Evolutionary conservation across 352 stramenopile genomes (phyloP).

Genomic region (Phytopythium montanum): DNA sequence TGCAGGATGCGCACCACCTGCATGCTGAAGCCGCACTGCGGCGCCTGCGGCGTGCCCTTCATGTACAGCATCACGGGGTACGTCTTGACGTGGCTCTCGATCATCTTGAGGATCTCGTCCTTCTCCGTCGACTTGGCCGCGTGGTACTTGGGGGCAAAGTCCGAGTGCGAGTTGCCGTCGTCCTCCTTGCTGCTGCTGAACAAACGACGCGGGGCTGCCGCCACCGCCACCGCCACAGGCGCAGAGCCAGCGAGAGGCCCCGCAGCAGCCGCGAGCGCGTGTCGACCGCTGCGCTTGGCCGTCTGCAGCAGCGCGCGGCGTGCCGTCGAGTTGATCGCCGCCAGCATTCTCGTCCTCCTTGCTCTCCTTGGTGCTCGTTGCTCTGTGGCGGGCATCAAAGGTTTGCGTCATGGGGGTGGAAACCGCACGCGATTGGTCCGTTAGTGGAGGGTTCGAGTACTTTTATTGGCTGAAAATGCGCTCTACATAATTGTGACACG

Average conservation of each 20-base stretch:
- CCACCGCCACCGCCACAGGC: background rate
- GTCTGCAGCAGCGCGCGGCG: constrained; percentile 26
- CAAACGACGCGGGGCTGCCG: constrained; percentile 13
- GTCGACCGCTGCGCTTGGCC: constrained; percentile 22
- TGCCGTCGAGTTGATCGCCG: constrained; percentile 26
- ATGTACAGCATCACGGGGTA: constrained; percentile 99
- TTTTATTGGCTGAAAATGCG: constrained; percentile 2
- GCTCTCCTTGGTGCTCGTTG: background rate
- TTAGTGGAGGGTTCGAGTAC: background rate
- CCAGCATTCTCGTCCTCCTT: constrained; percentile 17
- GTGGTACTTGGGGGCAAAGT: constrained; percentile 88
- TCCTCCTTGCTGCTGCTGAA: constrained; percentile 44
- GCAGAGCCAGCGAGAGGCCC: constrained; percentile 3
- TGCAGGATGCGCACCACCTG: constrained; percentile 96
- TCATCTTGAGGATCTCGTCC: constrained; percentile 89
- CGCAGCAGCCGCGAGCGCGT: constrained; percentile 1
- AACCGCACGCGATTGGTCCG: constrained; percentile 1
- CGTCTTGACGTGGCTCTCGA: constrained; percentile 87
- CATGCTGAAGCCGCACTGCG: constrained; percentile 97
- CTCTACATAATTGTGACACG: background rate
- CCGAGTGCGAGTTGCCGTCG: constrained; percentile 65
- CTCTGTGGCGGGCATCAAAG: constrained; percentile 6
- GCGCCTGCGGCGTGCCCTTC: constrained; percentile 97
- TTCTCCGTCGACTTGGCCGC: constrained; percentile 81
- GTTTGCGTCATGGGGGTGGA: constrained; percentile 3